Evolutionary conservation across 2,329 filamentous ascomycete species (phyloP).

Genomic region (Penicillium sp.): DNA sequence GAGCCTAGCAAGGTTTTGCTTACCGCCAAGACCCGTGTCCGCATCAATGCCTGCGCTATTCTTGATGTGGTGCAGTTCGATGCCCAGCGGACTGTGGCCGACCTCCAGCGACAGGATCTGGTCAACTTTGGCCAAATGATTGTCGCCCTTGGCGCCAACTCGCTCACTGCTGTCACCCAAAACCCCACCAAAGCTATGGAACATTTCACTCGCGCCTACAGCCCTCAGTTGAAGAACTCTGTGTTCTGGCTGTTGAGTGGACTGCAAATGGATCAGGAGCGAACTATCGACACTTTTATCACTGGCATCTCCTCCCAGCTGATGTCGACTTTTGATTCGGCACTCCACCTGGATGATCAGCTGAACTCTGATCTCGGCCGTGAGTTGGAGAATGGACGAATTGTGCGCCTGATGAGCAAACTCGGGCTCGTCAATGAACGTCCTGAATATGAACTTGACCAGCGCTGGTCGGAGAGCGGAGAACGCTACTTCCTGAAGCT

Average conservation of each 20-base stretch:
- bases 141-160: slow-evolving; percentile 75
- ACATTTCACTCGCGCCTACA: slow-evolving; percentile 73
- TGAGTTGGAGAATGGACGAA: slow-evolving; percentile 85
- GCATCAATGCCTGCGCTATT: slow-evolving; percentile 83
- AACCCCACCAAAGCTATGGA: slow-evolving; percentile 73
- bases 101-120: slow-evolving; percentile 86
- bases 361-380: slow-evolving; percentile 69
- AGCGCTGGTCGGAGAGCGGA: slow-evolving; percentile 85
- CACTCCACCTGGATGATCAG: slow-evolving; percentile 76
- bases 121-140: slow-evolving; percentile 80
- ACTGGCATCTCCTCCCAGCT: slow-evolving; percentile 75
- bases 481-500: slow-evolving; percentile 91
- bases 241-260: slow-evolving; percentile 78
- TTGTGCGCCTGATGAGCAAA: slow-evolving; percentile 79
- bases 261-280: slow-evolving; percentile 62
- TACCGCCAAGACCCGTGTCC: slow-evolving; percentile 85
- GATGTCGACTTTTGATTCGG: slow-evolving; percentile 71
- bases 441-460: slow-evolving; percentile 75
- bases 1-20: slow-evolving; percentile 85
- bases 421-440: slow-evolving; percentile 86
- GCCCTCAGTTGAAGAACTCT: slow-evolving; percentile 72
- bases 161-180: slow-evolving; percentile 54
- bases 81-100: slow-evolving; percentile 62
- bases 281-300: slow-evolving; percentile 72
- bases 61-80: slow-evolving; percentile 88